These are phyloP conservation scores for Gnomoniopsis smithogilvyi DNA, from an alignment of 2,329 filamentous ascomycete species.

Conservation along the genomic window DNA sequence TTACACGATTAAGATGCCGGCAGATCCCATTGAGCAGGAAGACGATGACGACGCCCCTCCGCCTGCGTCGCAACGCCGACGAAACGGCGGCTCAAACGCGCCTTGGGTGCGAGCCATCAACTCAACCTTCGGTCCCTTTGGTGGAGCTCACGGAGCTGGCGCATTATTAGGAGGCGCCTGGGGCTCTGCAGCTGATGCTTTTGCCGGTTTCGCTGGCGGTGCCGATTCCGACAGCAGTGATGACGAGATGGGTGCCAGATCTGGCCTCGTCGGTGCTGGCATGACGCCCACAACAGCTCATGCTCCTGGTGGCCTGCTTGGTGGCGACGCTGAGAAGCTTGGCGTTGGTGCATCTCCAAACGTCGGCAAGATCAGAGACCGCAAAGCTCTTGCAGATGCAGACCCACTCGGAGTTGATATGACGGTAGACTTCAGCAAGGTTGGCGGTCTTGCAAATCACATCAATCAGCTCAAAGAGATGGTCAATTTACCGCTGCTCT, in stretches of 20 bases:
- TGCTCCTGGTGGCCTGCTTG: conserved; percentile 39
- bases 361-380: conserved; percentile 90
- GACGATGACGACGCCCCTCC: conserved; percentile 64
- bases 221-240: conserved; percentile 96
- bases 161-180: conserved; percentile 73
- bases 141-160: conserved; percentile 71
- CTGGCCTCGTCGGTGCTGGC: conserved; percentile 49
- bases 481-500: conserved; percentile 90
- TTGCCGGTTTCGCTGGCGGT: conserved; percentile 55
- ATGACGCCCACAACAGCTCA: conserved; percentile 55
- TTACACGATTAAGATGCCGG: conserved; percentile 74
- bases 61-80: conserved; percentile 61
- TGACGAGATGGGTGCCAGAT: conserved; percentile 74
- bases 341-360: conserved; percentile 61
- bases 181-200: conserved; percentile 61
- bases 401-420: conserved; percentile 92
- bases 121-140: conserved; percentile 90
- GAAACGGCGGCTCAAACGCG: conserved; percentile 55
- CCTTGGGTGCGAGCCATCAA: conserved; percentile 79
- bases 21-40: conserved; percentile 68
- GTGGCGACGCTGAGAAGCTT: conserved; percentile 26
- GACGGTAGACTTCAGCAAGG: conserved; percentile 89
- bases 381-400: conserved; percentile 86
- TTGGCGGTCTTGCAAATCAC: conserved; percentile 87
- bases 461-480: conserved; percentile 99